Conservation (phyloP, 768 basidiomycete species). For the Termitomyces sp. region DNA sequence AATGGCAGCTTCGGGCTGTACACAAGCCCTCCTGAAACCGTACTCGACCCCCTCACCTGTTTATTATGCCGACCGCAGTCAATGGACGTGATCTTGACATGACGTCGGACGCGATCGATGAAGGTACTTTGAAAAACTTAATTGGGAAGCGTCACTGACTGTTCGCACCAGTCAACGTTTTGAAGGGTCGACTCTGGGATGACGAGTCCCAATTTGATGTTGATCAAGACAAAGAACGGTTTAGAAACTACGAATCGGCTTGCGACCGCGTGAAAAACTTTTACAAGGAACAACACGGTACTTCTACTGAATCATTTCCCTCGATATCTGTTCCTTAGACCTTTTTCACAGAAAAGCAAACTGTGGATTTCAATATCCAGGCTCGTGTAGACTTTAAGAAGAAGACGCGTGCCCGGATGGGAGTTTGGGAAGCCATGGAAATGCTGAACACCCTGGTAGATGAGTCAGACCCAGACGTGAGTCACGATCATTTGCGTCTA, state of each 20-base stretch:
- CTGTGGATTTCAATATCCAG: constrained; percentile 76
- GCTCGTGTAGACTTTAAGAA: constrained; percentile 71
- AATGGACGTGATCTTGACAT: constrained; percentile 5
- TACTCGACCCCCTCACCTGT: no score
- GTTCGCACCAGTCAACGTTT: constrained; percentile 41
- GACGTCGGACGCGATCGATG: constrained; percentile 12
- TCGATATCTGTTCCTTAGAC: background rate
- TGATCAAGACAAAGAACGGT: constrained; percentile 50
- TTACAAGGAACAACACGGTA: constrained; percentile 14
- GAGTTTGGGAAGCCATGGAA: constrained; percentile 84
- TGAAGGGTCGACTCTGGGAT: constrained; percentile 46
- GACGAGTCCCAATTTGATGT: constrained; percentile 38
- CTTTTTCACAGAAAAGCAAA: constrained; percentile 65
- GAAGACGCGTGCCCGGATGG: constrained; percentile 66
- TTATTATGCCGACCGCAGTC: background rate
- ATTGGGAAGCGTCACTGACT: background rate
- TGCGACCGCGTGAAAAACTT: constrained; percentile 13
- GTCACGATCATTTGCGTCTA: constrained; percentile 11
- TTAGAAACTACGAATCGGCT: constrained; percentile 40
- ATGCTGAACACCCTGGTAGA: constrained; percentile 83
- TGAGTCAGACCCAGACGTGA: constrained; percentile 86
- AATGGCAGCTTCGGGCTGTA: background rate
- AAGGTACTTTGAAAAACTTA: background rate
- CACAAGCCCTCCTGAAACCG: background rate
- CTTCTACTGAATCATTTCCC: background rate